Conservation (phyloP, 257 asterid species). For the Salvia miltiorrhiza region DNA sequence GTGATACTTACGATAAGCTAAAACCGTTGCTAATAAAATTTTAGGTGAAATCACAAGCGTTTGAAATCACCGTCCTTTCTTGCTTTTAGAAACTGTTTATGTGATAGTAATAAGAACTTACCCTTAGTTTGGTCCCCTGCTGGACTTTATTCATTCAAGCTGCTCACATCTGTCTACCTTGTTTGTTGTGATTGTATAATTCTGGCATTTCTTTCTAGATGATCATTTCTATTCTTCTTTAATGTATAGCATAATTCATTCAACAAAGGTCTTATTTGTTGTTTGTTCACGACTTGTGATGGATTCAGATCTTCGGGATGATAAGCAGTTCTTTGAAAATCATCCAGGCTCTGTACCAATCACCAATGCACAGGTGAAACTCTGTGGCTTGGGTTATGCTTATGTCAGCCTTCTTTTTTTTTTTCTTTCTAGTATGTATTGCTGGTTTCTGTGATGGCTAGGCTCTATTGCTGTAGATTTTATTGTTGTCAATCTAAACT, state of each 20-base stretch:
- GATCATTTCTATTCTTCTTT: not conserved
- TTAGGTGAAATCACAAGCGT: not conserved
- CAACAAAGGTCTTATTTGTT: slow-evolving; percentile 6
- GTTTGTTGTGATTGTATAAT: not conserved
- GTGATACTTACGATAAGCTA: not conserved
- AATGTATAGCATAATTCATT: not conserved
- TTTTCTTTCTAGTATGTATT: not conserved
- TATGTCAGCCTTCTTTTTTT: not conserved
- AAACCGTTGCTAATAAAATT: not conserved
- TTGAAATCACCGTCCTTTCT: not conserved
- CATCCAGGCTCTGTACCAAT: slow-evolving; percentile 97
- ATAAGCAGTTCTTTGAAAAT: slow-evolving; percentile 77
- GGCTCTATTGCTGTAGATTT: slow-evolving; percentile 3
- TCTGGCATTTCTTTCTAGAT: not conserved
- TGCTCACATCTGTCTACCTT: no score
- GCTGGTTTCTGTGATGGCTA: not conserved
- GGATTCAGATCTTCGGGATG: slow-evolving; percentile 92
- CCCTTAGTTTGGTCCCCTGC: slow-evolving; percentile 4
- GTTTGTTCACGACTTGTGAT: slow-evolving; percentile 16
- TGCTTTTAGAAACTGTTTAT: not conserved
- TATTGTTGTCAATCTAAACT: slow-evolving; percentile 14
- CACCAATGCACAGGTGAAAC: slow-evolving; percentile 73
- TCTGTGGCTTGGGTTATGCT: not conserved
- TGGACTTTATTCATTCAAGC: not conserved
- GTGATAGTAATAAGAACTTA: not conserved